Conservation (phyloP, 2,329 filamentous ascomycete species). For the Fusarium continuum region DNA sequence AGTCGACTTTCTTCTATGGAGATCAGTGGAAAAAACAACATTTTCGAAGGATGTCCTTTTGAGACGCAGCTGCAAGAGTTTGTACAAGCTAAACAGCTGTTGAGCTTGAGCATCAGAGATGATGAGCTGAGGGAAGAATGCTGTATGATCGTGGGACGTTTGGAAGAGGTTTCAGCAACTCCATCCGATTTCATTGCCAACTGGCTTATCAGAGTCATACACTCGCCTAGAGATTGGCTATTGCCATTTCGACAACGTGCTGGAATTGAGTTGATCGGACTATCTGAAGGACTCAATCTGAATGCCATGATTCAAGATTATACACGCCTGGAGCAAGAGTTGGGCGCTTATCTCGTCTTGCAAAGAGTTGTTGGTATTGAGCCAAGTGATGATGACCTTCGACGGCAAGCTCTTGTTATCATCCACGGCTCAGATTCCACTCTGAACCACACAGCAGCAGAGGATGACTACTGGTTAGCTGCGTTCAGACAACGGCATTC, state of each 20-base stretch:
- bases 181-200: conserved; percentile 40
- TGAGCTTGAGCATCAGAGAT: conserved; percentile 16
- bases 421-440: conserved; percentile 31
- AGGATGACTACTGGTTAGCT: conserved; percentile 37
- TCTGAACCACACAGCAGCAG: conserved; percentile 34
- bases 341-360: conserved; percentile 23
- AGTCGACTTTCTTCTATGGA: conserved; percentile 33
- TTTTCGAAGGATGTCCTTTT: conserved; percentile 44
- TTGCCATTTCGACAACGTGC: conserved; percentile 28
- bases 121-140: conserved; percentile 37
- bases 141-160: conserved; percentile 26
- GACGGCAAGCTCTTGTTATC: conserved; percentile 31
- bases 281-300: not conserved
- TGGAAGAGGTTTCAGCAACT: conserved; percentile 33
- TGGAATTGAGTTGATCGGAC: not conserved
- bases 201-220: conserved; percentile 37
- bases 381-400: conserved; percentile 29
- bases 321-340: conserved; percentile 28
- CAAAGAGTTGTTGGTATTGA: conserved; percentile 32
- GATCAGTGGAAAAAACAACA: conserved; percentile 44
- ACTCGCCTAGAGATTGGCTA: conserved; percentile 34
- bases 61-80: conserved; percentile 39
- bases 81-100: conserved; percentile 18
- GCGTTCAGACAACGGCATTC: conserved; percentile 39
- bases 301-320: conserved; percentile 36